Evolutionary conservation across 768 basidiomycete genomes (phyloP), one percentile per base, ranked within the genome.

Genomic region (Filobasidium floriforme): DNA sequence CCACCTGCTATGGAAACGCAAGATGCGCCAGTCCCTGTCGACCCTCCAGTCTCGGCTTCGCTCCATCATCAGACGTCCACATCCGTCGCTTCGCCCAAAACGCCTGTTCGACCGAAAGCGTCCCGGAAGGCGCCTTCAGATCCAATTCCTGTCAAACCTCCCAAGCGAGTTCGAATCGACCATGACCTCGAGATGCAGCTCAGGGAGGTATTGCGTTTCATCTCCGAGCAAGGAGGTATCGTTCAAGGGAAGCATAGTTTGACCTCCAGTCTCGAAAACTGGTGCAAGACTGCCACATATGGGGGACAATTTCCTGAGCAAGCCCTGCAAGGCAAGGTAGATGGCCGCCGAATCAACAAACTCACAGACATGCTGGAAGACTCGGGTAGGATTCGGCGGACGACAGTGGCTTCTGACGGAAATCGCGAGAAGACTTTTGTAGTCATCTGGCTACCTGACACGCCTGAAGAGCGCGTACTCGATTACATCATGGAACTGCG

Each of bases 211-310:
- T 73, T 86, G 63, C 85, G 84, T 37, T 82, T 89, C 24, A 77
- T 91, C n/a, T 82, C 85, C 64, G 82, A 80, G 26, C 78, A 83
- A 61, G 87, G 87, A 7, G 90, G 90, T 0, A 84, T 90, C 49
- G 79, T 83, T 54, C 87, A 87, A 70, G 80, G 84, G 14, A 84
- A 85, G 66, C 82, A 83, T 43, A 26, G 32, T 14, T 55, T 57
- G 22, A 24, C 26, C 14, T 24, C 1, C 29, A 57, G 24, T 32
- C 14, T 57, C 5, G 29, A 24, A 24, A 57, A 24, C 22, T 57
- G 54, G 54, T 1, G 15, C 22, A 15, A 28, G 18, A 32, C 22
- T 26, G 54, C 54, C 24, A 22, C 15, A 57, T 57, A 9, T 32
- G 54, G 54, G 14, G 55, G 66, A 28, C 68, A 67, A n/a, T 70